Base-by-base conservation (phyloP, 805 yeast species). In the Spathaspora sp. region DNA sequence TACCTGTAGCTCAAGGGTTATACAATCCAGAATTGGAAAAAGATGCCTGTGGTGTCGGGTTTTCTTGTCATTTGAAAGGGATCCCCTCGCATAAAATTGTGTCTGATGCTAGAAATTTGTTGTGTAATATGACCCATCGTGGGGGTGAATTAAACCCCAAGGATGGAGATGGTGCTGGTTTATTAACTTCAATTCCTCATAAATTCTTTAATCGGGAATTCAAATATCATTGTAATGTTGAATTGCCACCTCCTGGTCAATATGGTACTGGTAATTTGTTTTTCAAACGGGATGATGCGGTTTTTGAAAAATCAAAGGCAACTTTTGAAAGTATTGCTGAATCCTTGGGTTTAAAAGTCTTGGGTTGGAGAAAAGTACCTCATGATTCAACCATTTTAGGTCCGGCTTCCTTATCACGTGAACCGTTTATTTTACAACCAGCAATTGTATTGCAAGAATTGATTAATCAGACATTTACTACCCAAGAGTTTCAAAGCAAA, bases 121-220 rank as follows among this genome's bases (percentile, higher is more conserved):
- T 93, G 50, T 92, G 98, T 76, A 93, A 94, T 74, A 94, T 93
- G 99, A 89, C 97, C 55, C 99, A 93, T 71, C 84, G 99, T 75
- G 99, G 99, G 66, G 98, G 98, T 42, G 97, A 92, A 54, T 96
- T 97, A 53, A 97, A 92, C 65, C 96, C 97, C 19, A 83, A 91
- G 62, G 97, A 93, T 68, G 99, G 99, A 71, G 99, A 93, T 67
- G 99, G 99, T 72, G 99, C 99, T 26, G 99, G 99, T 69, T 90
- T 93, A 55, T 83, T 93, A 82, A 82, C 94, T 48, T 87, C 96
- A 29, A 83, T 93, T 56, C 97, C 97, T 35, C 97, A 92, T 73
- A 84, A 81, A 57, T 89, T 94, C 68, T 83, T 93, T 78, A 70
- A 72, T 53, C 83, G 93, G 68, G 98, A 93, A 73, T 92, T 92